Conservation (phyloP, 306 rosid genomes). For the Cicer pinnatifidum region DNA sequence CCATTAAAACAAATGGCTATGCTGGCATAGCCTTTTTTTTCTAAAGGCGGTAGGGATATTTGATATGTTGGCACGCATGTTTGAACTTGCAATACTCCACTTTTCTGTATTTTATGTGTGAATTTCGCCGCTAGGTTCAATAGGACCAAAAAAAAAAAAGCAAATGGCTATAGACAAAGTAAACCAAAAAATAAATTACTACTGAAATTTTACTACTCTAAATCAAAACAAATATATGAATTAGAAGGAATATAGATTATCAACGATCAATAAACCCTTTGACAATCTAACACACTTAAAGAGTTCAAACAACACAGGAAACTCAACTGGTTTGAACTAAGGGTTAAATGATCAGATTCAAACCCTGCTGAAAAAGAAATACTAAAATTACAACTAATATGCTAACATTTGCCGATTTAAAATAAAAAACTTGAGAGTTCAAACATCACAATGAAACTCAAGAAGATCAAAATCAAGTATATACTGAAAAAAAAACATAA, state of each 20-base stretch:
- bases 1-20: neutral
- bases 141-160: no score
- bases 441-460: constrained; percentile 2
- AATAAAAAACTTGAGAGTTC: neutral
- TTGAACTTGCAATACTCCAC: no score
- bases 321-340: no score
- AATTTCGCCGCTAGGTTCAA: no score
- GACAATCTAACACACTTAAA: constrained; percentile 11
- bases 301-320: neutral
- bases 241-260: constrained; percentile 6
- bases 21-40: no score
- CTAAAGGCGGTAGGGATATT: no score
- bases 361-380: no score
- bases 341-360: no score
- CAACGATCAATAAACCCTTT: constrained; percentile 15
- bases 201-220: constrained; percentile 6
- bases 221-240: constrained; percentile 29
- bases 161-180: constrained; percentile 17
- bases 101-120: no score
- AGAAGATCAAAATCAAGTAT: constrained; percentile 38
- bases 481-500: constrained; percentile 24
- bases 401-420: neutral
- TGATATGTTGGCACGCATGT: no score
- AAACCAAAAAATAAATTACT: neutral
- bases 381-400: no score